Base-by-base conservation (phyloP, 495 filamentous ascomycete species). In the Clavariopsis aquatica region DNA sequence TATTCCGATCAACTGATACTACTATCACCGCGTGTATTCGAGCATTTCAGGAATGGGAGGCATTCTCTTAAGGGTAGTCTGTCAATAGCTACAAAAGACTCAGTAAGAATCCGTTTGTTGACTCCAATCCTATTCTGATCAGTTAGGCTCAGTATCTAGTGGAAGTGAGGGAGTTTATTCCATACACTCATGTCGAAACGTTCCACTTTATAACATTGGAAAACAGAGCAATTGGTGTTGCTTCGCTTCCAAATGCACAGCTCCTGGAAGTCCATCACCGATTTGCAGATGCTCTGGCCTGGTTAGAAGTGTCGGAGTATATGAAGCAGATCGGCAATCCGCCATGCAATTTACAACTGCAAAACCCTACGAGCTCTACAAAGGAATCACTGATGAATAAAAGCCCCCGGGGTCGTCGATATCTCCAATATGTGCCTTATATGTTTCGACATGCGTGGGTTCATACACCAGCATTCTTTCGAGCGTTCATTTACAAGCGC, bases 1-100 rank as follows among this genome's bases (percentile, higher is more conserved):
- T 41, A 3, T 1, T 64, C 61, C 22, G 27, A 49, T 58, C 61
- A 64, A 26, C 26, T 64, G 47, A n/a, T 64, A 7, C 45, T 58
- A 51, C 34, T 64, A 20, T 64, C 61, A 22, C 22, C 36, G 31
- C 41, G 15, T 31, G 43, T 57, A 1, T 64, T 49, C 26, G 52
- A 64, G 27, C 61, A 64, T 38, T 57, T 64, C 23, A 58, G 41
- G 34, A 57, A 64, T 41, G 61, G 61, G 41, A 64, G 54, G 61
- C 52, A 57, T 52, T 64, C 61, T 34, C 45, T 64, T 34, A 49
- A 49, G 27, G 23, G 41, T 22, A 19, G 20, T 51, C 26, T 24
- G 19, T 56, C 34, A 13, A n/a, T 0, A 38, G 10, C 34, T 6
- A n/a, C 34, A 26, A 61, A 27, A 1, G 51, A 27, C 60, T 56